phyloP scores from a whole-genome alignment of 2,329 filamentous ascomycete species.

The Trichoderma koningiopsis region DNA sequence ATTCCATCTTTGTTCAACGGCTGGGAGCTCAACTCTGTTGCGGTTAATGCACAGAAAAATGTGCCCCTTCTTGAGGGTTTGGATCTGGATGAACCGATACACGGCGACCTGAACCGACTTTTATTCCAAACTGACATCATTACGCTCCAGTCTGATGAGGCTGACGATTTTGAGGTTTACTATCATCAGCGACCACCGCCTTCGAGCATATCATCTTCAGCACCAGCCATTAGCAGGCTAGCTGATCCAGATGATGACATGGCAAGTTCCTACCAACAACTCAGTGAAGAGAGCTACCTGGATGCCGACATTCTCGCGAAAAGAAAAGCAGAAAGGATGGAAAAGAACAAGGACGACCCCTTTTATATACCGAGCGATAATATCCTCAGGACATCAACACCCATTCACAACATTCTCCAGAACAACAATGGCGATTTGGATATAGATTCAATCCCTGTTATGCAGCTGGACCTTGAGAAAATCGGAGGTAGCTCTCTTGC shows the following conservation, averaged over 20 bases:
- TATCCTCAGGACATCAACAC: slow-evolving; percentile 68
- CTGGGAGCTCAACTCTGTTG: slow-evolving; percentile 89
- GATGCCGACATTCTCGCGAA: slow-evolving; percentile 74
- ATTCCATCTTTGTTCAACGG: slow-evolving; percentile 86
- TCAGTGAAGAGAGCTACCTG: slow-evolving; percentile 64
- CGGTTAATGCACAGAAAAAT: slow-evolving; percentile 77
- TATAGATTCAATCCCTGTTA: slow-evolving; percentile 93
- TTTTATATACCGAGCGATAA: slow-evolving; percentile 76
- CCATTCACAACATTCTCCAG: slow-evolving; percentile 74
- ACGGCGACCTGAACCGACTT: slow-evolving; percentile 68
- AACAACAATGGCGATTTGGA: slow-evolving; percentile 79
- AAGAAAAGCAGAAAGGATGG: slow-evolving; percentile 73
- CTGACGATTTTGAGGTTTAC: slow-evolving; percentile 68
- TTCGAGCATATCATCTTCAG: slow-evolving; percentile 52
- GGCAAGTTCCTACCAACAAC: slow-evolving; percentile 60
- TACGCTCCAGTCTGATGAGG: slow-evolving; percentile 53
- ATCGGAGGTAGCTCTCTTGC: slow-evolving; percentile 34
- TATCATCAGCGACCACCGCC: slow-evolving; percentile 61
- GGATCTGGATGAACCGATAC: slow-evolving; percentile 80
- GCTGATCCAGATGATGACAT: slow-evolving; percentile 53
- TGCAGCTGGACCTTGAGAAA: slow-evolving; percentile 79
- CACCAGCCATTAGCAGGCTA: slow-evolving; percentile 58
- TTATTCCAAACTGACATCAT: slow-evolving; percentile 61
- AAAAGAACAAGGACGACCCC: slow-evolving; percentile 88
- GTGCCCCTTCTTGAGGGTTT: slow-evolving; percentile 77